Percentiles rank a stretch among this genome's conserved stretches.
Evolutionary conservation across 2,329 filamentous ascomycete species (phyloP).

Genomic region (Penicillium sclerotiorum): DNA sequence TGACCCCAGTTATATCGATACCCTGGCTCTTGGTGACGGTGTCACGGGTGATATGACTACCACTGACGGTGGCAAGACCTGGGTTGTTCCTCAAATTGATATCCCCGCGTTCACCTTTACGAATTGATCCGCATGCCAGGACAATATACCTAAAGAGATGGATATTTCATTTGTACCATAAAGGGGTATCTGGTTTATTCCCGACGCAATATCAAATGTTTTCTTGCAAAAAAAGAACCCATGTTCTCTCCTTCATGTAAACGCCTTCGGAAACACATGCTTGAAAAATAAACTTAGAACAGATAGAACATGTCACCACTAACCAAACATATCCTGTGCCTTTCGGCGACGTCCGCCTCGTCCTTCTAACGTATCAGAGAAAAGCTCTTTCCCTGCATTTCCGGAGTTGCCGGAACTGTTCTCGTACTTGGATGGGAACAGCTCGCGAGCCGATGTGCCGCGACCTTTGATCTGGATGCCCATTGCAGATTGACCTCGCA

Average conservation of each 20-base stretch:
- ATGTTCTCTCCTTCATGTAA: neutral
- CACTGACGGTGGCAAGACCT: constrained; percentile 47
- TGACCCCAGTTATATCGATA: constrained; percentile 41
- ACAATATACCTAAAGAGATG: too few species aligned
- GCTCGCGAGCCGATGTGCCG: constrained; percentile 65
- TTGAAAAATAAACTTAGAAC: neutral
- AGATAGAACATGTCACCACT: constrained; percentile 10
- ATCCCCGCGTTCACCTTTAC: constrained; percentile 33
- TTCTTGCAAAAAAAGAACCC: too few species aligned
- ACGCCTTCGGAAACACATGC: neutral
- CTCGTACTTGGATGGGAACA: constrained; percentile 66
- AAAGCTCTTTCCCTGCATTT: constrained; percentile 71
- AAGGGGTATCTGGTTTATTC: too few species aligned
- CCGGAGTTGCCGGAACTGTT: constrained; percentile 17
- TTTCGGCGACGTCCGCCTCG: constrained; percentile 63
- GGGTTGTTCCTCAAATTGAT: constrained; percentile 45
- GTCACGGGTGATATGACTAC: constrained; percentile 48
- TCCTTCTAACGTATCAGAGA: constrained; percentile 62
- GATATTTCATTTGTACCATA: too few species aligned
- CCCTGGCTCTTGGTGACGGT: constrained; percentile 39
- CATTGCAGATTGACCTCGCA: constrained; percentile 44
- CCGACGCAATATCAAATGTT: too few species aligned
- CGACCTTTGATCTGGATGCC: constrained; percentile 72
- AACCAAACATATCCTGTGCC: constrained; percentile 74
- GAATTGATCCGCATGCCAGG: too few species aligned